Evolutionary conservation across 2,329 filamentous ascomycete species (phyloP), one percentile per base, ranked within the genome.

Genomic region (Aureobasidium sp.): DNA sequence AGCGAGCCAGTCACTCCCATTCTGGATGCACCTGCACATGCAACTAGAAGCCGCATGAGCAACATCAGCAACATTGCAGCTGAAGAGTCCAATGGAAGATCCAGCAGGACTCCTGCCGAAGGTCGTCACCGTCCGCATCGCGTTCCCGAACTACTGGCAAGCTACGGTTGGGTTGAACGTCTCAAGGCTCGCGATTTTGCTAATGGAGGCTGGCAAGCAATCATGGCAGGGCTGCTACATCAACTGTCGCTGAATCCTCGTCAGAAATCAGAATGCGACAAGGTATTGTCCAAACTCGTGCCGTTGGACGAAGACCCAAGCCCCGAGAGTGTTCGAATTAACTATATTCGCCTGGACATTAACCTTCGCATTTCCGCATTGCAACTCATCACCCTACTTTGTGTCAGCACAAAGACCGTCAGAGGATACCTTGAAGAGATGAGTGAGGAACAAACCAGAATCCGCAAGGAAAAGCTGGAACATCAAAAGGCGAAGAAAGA

Each of bases 401-500:
- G 90, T 1, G 82, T 92, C 62, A 88, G 92, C 70, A 97, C 94
- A 0, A 92, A 91, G 72, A 87, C 89, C 2, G 84, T 97, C 67
- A 87, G 93, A 59, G 87, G 85, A 17, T 96, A 95, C 72, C 88
- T 99, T 80, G 91, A 96, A 67, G 88, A 93, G 65, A 96, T 92
- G 76, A 91, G 89, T 66, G 90, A 93, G 71, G 89, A 91, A 60
- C 97, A 97, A 92, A 99, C 94, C 1, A 85, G 87, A 61, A 91
- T 95, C 71, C 87, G 94, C 55, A 99, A 99, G 75, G 89, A 95
- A 72, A 97, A 96, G 78, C 96, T 97, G 65, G 90, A 96, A 67
- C 88, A 86, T 75, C 93, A 97, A 76, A 85, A 92, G 66, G 85
- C 89, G 68, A 86, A 89, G 66, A 88, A 87, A 73, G 62, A 50